Conservation (phyloP, 768 basidiomycete genomes). For the Amanita rimosa region DNA sequence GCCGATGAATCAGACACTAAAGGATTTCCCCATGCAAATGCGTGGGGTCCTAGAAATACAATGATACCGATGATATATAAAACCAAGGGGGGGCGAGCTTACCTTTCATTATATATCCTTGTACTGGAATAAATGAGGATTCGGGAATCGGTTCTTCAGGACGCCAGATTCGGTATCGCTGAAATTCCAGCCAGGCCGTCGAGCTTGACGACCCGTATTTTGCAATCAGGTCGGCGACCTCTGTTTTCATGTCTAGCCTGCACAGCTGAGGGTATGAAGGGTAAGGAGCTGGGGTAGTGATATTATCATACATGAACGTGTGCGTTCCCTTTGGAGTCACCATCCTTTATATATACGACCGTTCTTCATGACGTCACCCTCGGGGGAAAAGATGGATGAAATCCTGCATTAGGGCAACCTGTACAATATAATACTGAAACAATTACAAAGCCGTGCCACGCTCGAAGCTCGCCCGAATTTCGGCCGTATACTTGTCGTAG, state of each 20-base stretch:
- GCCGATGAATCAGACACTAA: constrained; percentile 32
- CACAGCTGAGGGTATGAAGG: not conserved
- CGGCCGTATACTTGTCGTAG: constrained; percentile 94
- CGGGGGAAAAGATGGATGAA: not conserved
- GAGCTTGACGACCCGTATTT: constrained; percentile 57
- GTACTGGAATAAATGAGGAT: constrained; percentile 35
- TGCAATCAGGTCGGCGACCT: constrained; percentile 44
- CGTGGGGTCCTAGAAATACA: constrained; percentile 24
- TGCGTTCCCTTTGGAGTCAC: not conserved
- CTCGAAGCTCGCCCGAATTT: constrained; percentile 96
- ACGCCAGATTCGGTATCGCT: constrained; percentile 40
- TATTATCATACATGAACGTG: not conserved
- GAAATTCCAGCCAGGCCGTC: constrained; percentile 61
- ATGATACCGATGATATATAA: not conserved
- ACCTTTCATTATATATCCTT: constrained; percentile 44
- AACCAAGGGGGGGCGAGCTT: not conserved
- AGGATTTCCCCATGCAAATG: constrained; percentile 58
- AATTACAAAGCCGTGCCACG: constrained; percentile 80
- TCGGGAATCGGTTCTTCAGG: constrained; percentile 20
- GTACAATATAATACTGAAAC: constrained; percentile 4
- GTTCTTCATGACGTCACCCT: not conserved
- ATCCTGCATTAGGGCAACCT: not conserved
- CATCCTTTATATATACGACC: not conserved
- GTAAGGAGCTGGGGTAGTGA: not conserved
- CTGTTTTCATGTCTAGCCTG: constrained; percentile 10